phyloP scores from a whole-genome alignment of 2,329 filamentous ascomycete species.

The Alternaria sp. region DNA sequence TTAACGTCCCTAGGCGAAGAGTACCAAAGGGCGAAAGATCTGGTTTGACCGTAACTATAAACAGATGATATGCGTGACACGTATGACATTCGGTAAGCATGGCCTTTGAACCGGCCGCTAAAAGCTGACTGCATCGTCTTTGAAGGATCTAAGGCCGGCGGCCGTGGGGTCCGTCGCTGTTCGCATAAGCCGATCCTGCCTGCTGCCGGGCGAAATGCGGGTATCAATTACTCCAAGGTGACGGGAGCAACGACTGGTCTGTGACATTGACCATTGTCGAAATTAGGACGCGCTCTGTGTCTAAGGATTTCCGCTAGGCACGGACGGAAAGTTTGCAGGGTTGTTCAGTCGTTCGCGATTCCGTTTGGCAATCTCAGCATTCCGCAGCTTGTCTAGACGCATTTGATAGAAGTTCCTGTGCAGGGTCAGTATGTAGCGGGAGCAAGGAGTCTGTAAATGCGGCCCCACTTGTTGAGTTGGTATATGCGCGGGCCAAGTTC shows the following conservation, averaged over 20 bases:
- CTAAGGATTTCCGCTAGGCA: constrained; percentile 66
- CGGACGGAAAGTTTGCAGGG: constrained; percentile 82
- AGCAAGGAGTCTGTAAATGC: neutral
- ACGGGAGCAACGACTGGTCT: neutral
- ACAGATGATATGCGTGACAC: neutral
- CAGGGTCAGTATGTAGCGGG: neutral
- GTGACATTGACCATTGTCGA: neutral
- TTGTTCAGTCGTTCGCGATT: constrained; percentile 82
- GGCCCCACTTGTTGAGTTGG: constrained; percentile 74
- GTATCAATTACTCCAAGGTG: neutral
- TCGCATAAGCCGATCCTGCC: constrained; percentile 22
- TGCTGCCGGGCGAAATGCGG: constrained; percentile 12
- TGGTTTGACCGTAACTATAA: neutral
- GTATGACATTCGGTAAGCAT: constrained; percentile 17
- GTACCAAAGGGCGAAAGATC: neutral
- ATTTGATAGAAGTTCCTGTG: constrained; percentile 83
- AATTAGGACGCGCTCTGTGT: neutral
- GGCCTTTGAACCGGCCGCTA: constrained; percentile 30
- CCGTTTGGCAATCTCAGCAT: constrained; percentile 78
- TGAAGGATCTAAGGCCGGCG: constrained; percentile 28
- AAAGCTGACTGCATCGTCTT: constrained; percentile 42
- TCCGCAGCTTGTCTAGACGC: constrained; percentile 77
- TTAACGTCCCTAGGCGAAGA: neutral
- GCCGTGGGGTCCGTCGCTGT: constrained; percentile 23
- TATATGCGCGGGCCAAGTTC: constrained; percentile 82